These are phyloP conservation scores for Aureobasidium sp. DNA, from an alignment of 2,329 filamentous ascomycete genomes.

Conservation along the genomic window DNA sequence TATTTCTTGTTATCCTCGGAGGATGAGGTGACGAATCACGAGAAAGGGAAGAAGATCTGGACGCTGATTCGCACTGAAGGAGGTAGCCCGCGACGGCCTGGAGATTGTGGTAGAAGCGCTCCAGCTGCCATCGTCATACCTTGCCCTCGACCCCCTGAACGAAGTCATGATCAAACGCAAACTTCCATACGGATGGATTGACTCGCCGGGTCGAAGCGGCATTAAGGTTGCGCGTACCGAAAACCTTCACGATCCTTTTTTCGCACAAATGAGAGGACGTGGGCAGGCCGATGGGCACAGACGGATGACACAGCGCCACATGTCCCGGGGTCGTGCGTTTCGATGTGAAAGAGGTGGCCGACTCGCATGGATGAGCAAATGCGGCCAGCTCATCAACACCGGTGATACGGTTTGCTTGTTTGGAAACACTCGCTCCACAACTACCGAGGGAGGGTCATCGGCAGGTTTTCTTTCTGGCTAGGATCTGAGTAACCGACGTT, in stretches of 20 bases:
- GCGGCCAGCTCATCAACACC: constrained; percentile 1
- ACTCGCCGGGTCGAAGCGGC: background rate
- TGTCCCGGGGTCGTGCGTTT: background rate
- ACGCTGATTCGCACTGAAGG: background rate
- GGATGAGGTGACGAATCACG: background rate
- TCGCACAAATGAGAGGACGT: constrained; percentile 3
- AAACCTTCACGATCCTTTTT: constrained; percentile 7
- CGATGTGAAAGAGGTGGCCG: background rate
- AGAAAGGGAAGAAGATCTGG: background rate
- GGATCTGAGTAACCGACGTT: constrained; percentile 4
- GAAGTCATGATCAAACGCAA: constrained; percentile 1
- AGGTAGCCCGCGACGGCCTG: background rate
- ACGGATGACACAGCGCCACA: constrained; percentile 6
- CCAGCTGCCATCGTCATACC: background rate
- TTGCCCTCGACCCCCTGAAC: background rate
- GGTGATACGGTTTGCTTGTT: background rate
- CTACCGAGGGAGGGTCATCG: constrained; percentile 5
- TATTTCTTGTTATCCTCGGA: background rate
- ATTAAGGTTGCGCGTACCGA: constrained; percentile 12
- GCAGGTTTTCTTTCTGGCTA: constrained; percentile 1
- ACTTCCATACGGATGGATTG: background rate
- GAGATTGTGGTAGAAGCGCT: background rate
- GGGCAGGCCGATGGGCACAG: constrained; percentile 3
- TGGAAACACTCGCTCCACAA: constrained; percentile 5
- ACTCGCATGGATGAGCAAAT: background rate